Conservation (phyloP, 176 grass and related monocot genomes). For the Aechmea fasciata region DNA sequence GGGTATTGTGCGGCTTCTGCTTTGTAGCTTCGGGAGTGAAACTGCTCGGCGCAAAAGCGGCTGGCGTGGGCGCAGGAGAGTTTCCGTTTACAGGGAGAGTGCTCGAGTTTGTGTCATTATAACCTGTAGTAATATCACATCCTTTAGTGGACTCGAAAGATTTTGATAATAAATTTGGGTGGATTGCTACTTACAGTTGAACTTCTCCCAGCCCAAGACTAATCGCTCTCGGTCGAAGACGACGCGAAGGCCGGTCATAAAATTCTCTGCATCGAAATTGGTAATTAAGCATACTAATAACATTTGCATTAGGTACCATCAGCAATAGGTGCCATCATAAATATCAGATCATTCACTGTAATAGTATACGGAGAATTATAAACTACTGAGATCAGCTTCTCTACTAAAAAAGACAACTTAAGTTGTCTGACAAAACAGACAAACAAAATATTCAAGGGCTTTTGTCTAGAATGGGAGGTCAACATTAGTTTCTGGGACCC, state of each 20-base stretch:
- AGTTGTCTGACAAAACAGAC: too few relatives aligned
- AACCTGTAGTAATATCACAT: neutral
- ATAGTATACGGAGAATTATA: neutral
- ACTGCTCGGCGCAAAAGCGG: too few relatives aligned
- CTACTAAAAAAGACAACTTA: too few relatives aligned
- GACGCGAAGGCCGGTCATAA: slow-evolving; percentile 23
- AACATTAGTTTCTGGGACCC: too few relatives aligned
- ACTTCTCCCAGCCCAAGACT: slow-evolving; percentile 33
- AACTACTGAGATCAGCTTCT: too few relatives aligned
- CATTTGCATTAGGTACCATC: neutral
- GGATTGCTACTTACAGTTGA: slow-evolving; percentile 31
- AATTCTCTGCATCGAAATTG: slow-evolving; percentile 30
- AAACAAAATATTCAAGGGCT: too few relatives aligned
- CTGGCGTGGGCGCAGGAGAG: neutral
- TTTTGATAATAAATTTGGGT: neutral
- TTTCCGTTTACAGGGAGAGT: neutral
- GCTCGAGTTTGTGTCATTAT: neutral
- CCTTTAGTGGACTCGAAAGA: neutral
- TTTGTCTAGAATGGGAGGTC: too few relatives aligned
- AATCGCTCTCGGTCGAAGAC: slow-evolving; percentile 32
- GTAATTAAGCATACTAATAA: neutral
- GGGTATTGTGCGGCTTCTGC: too few relatives aligned
- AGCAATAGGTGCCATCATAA: neutral
- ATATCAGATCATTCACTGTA: neutral
- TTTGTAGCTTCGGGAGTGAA: too few relatives aligned